Evolutionary conservation across 805 yeast species (phyloP), one percentile per base, ranked within the genome.

Genomic region (Lipomyces sp.): DNA sequence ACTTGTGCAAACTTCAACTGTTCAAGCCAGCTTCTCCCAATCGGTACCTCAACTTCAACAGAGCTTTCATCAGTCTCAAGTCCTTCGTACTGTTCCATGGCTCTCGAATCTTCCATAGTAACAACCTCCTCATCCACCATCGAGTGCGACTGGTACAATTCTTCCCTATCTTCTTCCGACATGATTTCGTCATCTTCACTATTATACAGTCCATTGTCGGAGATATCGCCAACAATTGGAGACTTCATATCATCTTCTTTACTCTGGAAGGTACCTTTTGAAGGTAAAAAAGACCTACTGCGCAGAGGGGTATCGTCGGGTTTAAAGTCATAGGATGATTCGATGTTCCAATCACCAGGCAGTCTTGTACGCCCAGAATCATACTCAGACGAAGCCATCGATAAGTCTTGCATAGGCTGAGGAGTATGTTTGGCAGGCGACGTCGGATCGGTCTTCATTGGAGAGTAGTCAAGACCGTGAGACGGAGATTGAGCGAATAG

Each of bases 371-470:
- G 35, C 11, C 59, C 60, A n/a, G 66, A 50, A 13, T 32, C 57
- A 18, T 55, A 62, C 34, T 29, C 33, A 35, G 58, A 48, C 34
- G 62, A 62, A 4, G 56, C 13, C 57, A 53, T 56, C 8, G 57
- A 15, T 15, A 48, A 24, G 15, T 60, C 61, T 24, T 37, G 50
- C 60, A 50, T 57, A 5, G 18, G 59, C n/a, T 63, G 60, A 15
- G 69, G 64, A 13, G 64, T 50, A 42, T n/a, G 58, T 61, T 67
- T 67, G 53, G 65, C 74, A 75, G 29, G 60, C 63, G 57, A 69
- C 64, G 56, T 76, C 76, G 64, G 77, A 78, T 57, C 73, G 56
- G 69, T 77, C 64, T 65, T 63, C 66, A 65, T 65, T 29, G 69
- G 69, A 15, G 69, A 65, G 56, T 33, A 63, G 6, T 53, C 60